Conservation (phyloP, 164 flowering plant genomes). For the Vitis vinifera region ASM3070453v1 NC_081807.1:12337001-12337500, state of each 20-base stretch:
- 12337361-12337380: constrained; percentile 60
- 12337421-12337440: constrained; percentile 49
- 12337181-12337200: constrained; percentile 46
- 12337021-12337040: too few species aligned
- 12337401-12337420: constrained; percentile 42
- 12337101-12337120: constrained; percentile 8
- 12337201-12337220: constrained; percentile 42
- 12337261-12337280: constrained; percentile 50
- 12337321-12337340: constrained; percentile 20
- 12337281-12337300: constrained; percentile 47
- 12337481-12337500: constrained; percentile 49
- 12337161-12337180: constrained; percentile 41
- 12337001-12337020: too few species aligned
- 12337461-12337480: constrained; percentile 45
- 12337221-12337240: constrained; percentile 46
- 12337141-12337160: constrained; percentile 45
- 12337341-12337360: constrained; percentile 41
- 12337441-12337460: constrained; percentile 45
- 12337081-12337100: constrained; percentile 14
- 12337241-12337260: constrained; percentile 47
- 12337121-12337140: constrained; percentile 25
- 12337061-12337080: constrained; percentile 9
- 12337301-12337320: constrained; percentile 26
- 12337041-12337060: too few species aligned
- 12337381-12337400: constrained; percentile 43